Base-by-base conservation (phyloP, 1,284 basidiomycete species). In the Anthracocystis walkeri region DNA sequence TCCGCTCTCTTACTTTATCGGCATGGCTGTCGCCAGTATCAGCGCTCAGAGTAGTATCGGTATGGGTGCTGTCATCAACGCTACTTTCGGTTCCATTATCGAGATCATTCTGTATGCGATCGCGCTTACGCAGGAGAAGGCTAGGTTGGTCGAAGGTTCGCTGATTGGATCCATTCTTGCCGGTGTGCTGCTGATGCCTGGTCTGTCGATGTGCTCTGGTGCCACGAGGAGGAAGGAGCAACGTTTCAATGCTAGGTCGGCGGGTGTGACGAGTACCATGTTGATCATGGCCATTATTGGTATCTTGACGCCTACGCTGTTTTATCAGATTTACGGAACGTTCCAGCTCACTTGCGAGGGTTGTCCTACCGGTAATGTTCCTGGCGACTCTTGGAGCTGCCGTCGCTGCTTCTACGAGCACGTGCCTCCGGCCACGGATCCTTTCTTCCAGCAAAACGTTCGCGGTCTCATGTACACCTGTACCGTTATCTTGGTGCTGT, bases 271-370 rank as follows among this genome's bases (percentile, higher is more conserved):
- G 0, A 97, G 94, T 82, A 97, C 97, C 86, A 97, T 99, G 94
- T 87, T 99, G 80, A 99, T 99, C 87, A 99, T 99, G 96, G 97
- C 97, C 7, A 95, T 99, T 85, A 97, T 99, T 67, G 97, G 97
- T 16, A 94, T 94, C 3, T 88, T 99, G 60, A 92, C 95, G 0
- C 97, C 97, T 4, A 99, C 97, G 0, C 86, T 99, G 79, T 99
- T 99, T 86, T 99, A 99, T 87, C 95, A 99, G 86, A 96, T 93
- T 18, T 99, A 97, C 86, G 97, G 97, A 49, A 95, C 94, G 91
- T 98, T 99, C 87, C 91, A 97, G 87, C 89, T 99, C 18, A 90
- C 94, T 38, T 99, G 97, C 86, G 91, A 90, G 41, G 95, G 93
- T 16, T 99, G 97, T 86, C 94, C 95, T 48, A 52, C 65, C 7